Evolutionary conservation across 2,329 filamentous ascomycete species (phyloP).

Genomic region (Fusarium liriodendri): DNA sequence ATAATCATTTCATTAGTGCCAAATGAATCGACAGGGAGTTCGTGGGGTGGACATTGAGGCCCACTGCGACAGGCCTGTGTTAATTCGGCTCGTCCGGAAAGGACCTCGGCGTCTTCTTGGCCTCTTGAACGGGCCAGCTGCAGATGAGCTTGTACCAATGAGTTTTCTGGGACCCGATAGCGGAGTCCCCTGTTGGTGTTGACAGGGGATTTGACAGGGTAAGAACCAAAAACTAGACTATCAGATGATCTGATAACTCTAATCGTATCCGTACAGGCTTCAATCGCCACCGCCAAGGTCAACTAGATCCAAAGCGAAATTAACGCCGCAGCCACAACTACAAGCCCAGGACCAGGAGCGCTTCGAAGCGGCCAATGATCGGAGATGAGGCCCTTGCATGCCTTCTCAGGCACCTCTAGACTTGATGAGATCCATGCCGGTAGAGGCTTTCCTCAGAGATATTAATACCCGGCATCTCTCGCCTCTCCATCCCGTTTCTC

Average conservation of each 20-base stretch:
- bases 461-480: not conserved
- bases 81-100: not conserved
- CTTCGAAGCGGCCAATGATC: not conserved
- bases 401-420: not conserved
- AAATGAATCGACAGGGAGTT: not conserved
- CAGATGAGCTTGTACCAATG: not conserved
- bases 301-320: not conserved
- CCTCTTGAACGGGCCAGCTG: not conserved
- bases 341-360: not conserved
- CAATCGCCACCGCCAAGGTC: conserved; percentile 2
- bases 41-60: not conserved
- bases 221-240: conserved; percentile 2
- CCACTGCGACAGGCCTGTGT: not conserved
- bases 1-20: not conserved
- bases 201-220: not conserved
- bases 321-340: not conserved
- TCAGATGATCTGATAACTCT: conserved; percentile 32
- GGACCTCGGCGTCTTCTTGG: not conserved
- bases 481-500: not conserved
- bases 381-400: not conserved
- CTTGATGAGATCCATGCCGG: not conserved
- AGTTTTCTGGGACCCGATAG: not conserved
- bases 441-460: not conserved
- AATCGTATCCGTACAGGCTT: not conserved
- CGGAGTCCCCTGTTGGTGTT: not conserved